A percentile compares a stretch with the other conserved stretches of the same genome.
Evolutionary conservation across 139 green algal genomes (phyloP).

Genomic region (Monoraphidium neglectum): DNA sequence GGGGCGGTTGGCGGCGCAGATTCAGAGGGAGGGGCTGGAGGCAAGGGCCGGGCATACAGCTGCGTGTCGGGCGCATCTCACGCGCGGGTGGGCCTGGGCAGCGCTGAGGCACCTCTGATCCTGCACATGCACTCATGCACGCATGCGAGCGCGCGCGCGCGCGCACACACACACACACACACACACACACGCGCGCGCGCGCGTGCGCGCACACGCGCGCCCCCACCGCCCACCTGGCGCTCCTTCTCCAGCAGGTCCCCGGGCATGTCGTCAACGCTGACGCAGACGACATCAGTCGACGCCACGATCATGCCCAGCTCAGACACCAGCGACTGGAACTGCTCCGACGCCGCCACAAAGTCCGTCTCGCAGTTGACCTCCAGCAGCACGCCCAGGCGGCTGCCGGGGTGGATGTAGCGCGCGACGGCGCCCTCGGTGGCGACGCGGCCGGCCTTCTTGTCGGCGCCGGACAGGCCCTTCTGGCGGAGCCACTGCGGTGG

Average conservation of each 20-base stretch:
- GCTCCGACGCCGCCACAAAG: constrained; percentile 90
- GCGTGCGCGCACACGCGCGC: too few relatives aligned
- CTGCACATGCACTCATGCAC: too few relatives aligned
- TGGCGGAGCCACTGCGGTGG: constrained; percentile 86
- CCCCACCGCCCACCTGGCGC: constrained; percentile 46
- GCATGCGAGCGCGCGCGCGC: too few relatives aligned
- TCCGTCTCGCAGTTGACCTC: constrained; percentile 98
- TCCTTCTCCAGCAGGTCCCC: constrained; percentile 64
- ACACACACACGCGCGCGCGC: too few relatives aligned
- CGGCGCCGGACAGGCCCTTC: constrained; percentile 94
- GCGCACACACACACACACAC: too few relatives aligned
- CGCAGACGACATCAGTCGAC: constrained; percentile 66
- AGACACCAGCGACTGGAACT: constrained; percentile 80
- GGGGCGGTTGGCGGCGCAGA: too few relatives aligned
- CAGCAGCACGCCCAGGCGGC: constrained; percentile 85
- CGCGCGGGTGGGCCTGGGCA: too few relatives aligned
- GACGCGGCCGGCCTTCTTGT: constrained; percentile 95
- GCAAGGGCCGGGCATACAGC: too few relatives aligned
- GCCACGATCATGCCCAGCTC: constrained; percentile 73
- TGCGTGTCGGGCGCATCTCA: too few relatives aligned
- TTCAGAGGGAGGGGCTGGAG: too few relatives aligned
- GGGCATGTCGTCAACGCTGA: constrained; percentile 64
- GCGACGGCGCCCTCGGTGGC: constrained; percentile 89
- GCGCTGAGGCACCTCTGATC: too few relatives aligned
- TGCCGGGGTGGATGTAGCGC: constrained; percentile 94